Percentiles rank a stretch among this genome's conserved stretches.
phyloP scores from a whole-genome alignment of 2,329 filamentous ascomycete genomes.

The Colletotrichum truncatum region DNA sequence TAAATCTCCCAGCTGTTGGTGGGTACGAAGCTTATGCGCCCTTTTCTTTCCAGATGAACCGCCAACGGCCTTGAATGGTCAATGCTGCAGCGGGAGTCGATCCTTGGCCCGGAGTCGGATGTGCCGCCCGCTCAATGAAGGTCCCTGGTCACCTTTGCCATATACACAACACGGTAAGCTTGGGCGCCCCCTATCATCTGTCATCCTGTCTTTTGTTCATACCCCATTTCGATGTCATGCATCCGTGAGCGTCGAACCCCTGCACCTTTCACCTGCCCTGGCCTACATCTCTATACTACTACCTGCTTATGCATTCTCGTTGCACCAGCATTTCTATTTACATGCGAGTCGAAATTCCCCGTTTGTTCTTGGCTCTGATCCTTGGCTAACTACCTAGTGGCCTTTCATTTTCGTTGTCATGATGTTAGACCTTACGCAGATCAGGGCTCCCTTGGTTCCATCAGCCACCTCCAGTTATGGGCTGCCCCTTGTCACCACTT shows the following conservation, averaged over 20 bases:
- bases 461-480: conserved; percentile 7
- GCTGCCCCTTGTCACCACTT: not conserved
- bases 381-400: not conserved
- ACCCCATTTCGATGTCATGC: conserved; percentile 8
- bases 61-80: conserved; percentile 1
- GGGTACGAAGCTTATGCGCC: conserved; percentile 9
- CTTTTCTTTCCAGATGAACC: not conserved
- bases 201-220: conserved; percentile 12
- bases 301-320: not conserved
- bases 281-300: not conserved
- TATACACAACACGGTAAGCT: too few relatives aligned
- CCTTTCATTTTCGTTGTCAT: not conserved
- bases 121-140: not conserved
- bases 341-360: not conserved
- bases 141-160: not conserved
- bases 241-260: not conserved
- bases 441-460: conserved; percentile 8
- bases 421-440: conserved; percentile 7
- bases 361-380: not conserved
- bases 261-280: not conserved
- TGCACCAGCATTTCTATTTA: not conserved
- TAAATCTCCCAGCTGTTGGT: not conserved
- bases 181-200: not conserved
- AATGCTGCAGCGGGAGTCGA: conserved; percentile 23
- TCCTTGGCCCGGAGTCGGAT: conserved; percentile 15